Conservation (phyloP, 352 stramenopile genomes). For the Phytophthora cryptogea region DNA sequence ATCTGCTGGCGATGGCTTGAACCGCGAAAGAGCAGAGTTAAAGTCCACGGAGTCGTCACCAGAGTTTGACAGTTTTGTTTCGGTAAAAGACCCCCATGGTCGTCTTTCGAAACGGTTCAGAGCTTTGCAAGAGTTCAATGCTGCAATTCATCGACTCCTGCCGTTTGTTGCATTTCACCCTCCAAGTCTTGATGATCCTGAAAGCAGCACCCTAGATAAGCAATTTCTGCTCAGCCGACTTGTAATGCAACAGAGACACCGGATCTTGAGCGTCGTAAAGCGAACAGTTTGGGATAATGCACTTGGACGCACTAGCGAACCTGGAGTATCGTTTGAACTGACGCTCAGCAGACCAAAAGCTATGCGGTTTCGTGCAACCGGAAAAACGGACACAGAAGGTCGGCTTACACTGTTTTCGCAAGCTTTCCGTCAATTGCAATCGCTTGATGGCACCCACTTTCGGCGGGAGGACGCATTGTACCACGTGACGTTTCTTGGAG, state of each 20-base stretch:
- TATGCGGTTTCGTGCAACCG: slow-evolving; percentile 71
- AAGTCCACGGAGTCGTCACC: slow-evolving; percentile 1
- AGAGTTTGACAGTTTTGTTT: background rate
- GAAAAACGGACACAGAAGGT: slow-evolving; percentile 63
- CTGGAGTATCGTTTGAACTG: slow-evolving; percentile 57
- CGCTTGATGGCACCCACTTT: slow-evolving; percentile 67
- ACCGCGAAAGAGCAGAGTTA: slow-evolving; percentile 12
- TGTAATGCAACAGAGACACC: slow-evolving; percentile 49
- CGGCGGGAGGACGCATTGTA: slow-evolving; percentile 77
- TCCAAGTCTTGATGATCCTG: slow-evolving; percentile 10
- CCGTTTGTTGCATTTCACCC: slow-evolving; percentile 51
- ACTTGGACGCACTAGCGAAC: slow-evolving; percentile 54
- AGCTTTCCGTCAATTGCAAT: slow-evolving; percentile 81
- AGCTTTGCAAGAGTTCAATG: slow-evolving; percentile 78
- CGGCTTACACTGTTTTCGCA: slow-evolving; percentile 83
- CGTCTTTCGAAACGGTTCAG: slow-evolving; percentile 66
- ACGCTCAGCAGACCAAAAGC: slow-evolving; percentile 83
- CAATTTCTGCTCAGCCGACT: slow-evolving; percentile 39
- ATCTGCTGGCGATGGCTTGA: slow-evolving; percentile 16
- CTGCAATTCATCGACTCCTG: slow-evolving; percentile 58
- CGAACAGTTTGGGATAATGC: slow-evolving; percentile 72
- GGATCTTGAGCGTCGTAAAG: slow-evolving; percentile 82
- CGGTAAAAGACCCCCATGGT: slow-evolving; percentile 35
- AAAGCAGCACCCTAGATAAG: slow-evolving; percentile 1
- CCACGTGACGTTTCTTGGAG: slow-evolving; percentile 83